These are phyloP conservation scores for Pharnaceum exiguum DNA, from an alignment of 148 eudicot genomes.

Conservation along the genomic window DNA sequence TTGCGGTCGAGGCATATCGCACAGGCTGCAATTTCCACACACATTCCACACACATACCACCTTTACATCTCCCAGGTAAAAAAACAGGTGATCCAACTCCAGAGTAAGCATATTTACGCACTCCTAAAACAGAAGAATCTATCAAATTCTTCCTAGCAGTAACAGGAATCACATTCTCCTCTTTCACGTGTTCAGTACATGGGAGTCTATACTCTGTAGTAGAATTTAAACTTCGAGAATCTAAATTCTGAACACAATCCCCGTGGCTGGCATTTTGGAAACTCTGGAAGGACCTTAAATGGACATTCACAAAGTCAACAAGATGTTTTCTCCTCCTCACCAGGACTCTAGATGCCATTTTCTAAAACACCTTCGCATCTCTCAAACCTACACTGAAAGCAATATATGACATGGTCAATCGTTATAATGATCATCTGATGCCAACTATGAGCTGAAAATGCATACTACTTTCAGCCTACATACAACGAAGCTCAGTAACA, in stretches of 20 bases:
- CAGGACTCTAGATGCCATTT: conserved; percentile 19
- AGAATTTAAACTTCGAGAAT: conserved; percentile 8
- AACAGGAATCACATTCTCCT: conserved; percentile 2
- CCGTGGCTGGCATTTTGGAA: conserved; percentile 11
- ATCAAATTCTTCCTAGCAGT: neutral
- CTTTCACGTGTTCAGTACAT: neutral
- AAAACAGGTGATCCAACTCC: neutral
- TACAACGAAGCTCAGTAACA: no score
- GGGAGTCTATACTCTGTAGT: conserved; percentile 4
- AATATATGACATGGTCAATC: neutral
- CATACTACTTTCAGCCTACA: no score
- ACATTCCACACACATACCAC: neutral
- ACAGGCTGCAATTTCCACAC: conserved; percentile 6
- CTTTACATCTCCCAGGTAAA: neutral
- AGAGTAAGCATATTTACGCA: conserved; percentile 1
- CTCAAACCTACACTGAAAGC: conserved; percentile 6
- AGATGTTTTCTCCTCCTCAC: conserved; percentile 10
- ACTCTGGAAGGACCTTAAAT: conserved; percentile 12
- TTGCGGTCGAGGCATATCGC: conserved; percentile 20
- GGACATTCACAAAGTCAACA: conserved; percentile 8
- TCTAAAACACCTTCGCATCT: conserved; percentile 6
- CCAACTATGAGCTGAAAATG: neutral
- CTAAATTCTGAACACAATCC: conserved; percentile 10
- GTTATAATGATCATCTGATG: neutral
- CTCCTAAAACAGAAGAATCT: conserved; percentile 13